phyloP scores from a whole-genome alignment of 2,329 filamentous ascomycete species.

The Tolypocladium guangdongense region DNA sequence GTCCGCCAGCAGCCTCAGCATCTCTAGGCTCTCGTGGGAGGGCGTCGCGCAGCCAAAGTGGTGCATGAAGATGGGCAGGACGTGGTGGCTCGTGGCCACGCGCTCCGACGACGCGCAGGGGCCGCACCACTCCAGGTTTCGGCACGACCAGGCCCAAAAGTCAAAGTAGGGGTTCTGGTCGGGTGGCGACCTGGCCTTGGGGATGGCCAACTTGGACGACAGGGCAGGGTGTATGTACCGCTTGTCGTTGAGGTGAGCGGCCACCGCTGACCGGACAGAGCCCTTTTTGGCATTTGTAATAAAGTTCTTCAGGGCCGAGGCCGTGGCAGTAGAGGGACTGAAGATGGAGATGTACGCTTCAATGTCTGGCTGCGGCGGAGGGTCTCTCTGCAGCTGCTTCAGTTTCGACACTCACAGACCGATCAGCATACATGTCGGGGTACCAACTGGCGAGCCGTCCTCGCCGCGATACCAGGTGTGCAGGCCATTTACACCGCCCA shows the following conservation, averaged over 20 bases:
- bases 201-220: slow-evolving; percentile 27
- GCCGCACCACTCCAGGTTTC: slow-evolving; percentile 54
- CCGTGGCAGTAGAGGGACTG: slow-evolving; percentile 44
- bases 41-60: slow-evolving; percentile 68
- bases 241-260: slow-evolving; percentile 42
- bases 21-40: slow-evolving; percentile 51
- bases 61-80: slow-evolving; percentile 65
- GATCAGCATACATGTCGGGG: background rate
- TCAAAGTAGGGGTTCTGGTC: slow-evolving; percentile 54
- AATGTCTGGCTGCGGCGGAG: slow-evolving; percentile 47
- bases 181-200: slow-evolving; percentile 32
- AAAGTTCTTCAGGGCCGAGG: slow-evolving; percentile 52
- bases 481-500: slow-evolving; percentile 33
- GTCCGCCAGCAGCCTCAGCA: slow-evolving; percentile 45
- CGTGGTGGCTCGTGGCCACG: slow-evolving; percentile 50
- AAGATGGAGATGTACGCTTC: slow-evolving; percentile 59
- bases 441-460: slow-evolving; percentile 21
- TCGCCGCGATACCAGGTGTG: slow-evolving; percentile 37
- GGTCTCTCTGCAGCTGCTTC: slow-evolving; percentile 21
- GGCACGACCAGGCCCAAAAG: slow-evolving; percentile 56
- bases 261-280: slow-evolving; percentile 47
- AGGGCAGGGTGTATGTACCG: slow-evolving; percentile 38
- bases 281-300: slow-evolving; percentile 52
- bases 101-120: slow-evolving; percentile 41
- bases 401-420: background rate